These are phyloP conservation scores for Xylariaceae sp. DNA, from an alignment of 2,329 filamentous ascomycete species.

Conservation along the genomic window DNA sequence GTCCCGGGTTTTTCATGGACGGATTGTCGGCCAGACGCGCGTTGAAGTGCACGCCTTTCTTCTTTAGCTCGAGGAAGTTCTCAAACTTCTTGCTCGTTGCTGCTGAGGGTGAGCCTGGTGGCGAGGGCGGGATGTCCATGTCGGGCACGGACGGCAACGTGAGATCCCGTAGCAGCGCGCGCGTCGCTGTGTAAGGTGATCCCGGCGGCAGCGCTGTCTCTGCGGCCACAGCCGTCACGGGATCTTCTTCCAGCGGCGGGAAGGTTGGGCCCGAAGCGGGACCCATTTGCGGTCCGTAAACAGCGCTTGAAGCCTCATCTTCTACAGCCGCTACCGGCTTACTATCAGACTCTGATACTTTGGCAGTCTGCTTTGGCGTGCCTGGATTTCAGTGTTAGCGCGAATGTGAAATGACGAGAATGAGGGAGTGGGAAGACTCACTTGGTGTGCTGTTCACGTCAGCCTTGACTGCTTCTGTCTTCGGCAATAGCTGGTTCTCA, in stretches of 20 bases:
- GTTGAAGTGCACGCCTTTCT: conserved; percentile 73
- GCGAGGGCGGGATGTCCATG: conserved; percentile 69
- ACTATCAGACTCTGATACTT: not conserved
- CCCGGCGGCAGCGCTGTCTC: conserved; percentile 32
- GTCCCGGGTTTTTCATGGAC: conserved; percentile 64
- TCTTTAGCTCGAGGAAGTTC: conserved; percentile 72
- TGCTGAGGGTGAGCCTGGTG: conserved; percentile 54
- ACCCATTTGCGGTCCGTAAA: conserved; percentile 31
- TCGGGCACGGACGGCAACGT: conserved; percentile 69
- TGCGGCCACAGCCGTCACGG: conserved; percentile 26
- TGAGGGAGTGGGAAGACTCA: conserved; percentile 17
- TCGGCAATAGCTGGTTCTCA: conserved; percentile 31
- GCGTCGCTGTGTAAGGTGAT: conserved; percentile 66
- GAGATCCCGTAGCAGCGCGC: conserved; percentile 61
- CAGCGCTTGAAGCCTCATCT: conserved; percentile 16
- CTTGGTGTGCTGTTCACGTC: conserved; percentile 18
- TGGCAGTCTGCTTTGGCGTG: conserved; percentile 9
- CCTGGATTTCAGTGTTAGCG: conserved; percentile 9
- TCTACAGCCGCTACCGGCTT: not conserved
- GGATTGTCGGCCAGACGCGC: conserved; percentile 61
- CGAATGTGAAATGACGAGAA: not conserved
- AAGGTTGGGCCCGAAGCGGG: conserved; percentile 26
- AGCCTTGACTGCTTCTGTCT: conserved; percentile 20
- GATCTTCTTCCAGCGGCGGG: conserved; percentile 31
- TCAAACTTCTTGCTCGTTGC: conserved; percentile 61